phyloP scores from a whole-genome alignment of 2,329 filamentous ascomycete genomes.

The Fusarium sororula region DNA sequence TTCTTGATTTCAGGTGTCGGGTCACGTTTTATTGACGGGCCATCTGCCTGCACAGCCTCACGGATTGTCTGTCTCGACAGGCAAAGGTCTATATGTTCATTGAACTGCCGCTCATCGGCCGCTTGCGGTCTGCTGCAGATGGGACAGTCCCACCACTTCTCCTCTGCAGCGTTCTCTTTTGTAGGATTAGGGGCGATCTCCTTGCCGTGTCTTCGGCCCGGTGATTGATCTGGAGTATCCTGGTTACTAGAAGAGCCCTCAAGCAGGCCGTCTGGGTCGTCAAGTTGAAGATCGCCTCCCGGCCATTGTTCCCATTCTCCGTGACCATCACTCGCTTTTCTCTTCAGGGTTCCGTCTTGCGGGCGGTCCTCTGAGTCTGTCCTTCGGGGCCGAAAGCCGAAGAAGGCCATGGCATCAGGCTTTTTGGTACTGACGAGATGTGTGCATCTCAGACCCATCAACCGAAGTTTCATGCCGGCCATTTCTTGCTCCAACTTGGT shows the following conservation, averaged over 20 bases:
- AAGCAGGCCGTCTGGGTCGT: constrained; percentile 23
- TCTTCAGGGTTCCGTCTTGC: constrained; percentile 41
- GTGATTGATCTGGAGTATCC: constrained; percentile 2
- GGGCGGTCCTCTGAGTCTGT: constrained; percentile 29
- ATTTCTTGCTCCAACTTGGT: constrained; percentile 85
- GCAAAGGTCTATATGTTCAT: constrained; percentile 92
- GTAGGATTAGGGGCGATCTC: constrained; percentile 60
- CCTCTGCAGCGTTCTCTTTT: constrained; percentile 46
- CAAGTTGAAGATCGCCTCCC: constrained; percentile 64
- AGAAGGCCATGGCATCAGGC: constrained; percentile 79
- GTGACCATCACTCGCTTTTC: constrained; percentile 46
- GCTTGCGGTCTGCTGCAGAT: constrained; percentile 82
- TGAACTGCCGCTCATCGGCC: constrained; percentile 81
- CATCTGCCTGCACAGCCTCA: constrained; percentile 74
- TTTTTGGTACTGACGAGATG: constrained; percentile 88
- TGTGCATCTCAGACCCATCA: constrained; percentile 91
- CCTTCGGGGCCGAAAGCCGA: constrained; percentile 65
- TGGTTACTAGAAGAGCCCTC: constrained; percentile 16
- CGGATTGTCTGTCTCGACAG: constrained; percentile 87
- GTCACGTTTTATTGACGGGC: constrained; percentile 38
- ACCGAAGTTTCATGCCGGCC: constrained; percentile 77
- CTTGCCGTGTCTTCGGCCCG: constrained; percentile 54
- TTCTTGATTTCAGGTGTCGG: constrained; percentile 52
- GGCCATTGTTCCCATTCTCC: constrained; percentile 73
- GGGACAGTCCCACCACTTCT: constrained; percentile 83